These are phyloP conservation scores for Komagataea norvegica DNA, from an alignment of 1,139 yeast species.

Conservation along the genomic window DNA sequence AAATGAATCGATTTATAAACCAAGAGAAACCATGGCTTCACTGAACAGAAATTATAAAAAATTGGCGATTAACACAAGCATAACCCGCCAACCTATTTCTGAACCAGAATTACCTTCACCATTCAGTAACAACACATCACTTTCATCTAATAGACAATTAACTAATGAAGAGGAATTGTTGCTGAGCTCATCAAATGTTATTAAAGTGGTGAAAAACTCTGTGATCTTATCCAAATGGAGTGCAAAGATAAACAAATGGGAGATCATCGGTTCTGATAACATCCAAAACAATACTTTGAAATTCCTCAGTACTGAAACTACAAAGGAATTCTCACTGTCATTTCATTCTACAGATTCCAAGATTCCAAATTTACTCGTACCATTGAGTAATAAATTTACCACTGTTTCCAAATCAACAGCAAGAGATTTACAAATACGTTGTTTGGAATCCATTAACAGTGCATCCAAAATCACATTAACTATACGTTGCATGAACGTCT, in stretches of 20 bases:
- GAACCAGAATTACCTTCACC: constrained; percentile 16
- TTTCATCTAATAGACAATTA: background rate
- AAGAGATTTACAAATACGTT: constrained; percentile 22
- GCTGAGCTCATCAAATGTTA: constrained; percentile 6
- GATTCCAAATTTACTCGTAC: constrained; percentile 1
- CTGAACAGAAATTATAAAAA: constrained; percentile 21
- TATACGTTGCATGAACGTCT: constrained; percentile 19
- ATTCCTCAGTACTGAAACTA: constrained; percentile 10
- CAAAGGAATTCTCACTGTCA: constrained; percentile 5
- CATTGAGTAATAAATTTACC: constrained; percentile 7
- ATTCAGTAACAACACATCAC: constrained; percentile 4
- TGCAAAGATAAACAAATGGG: constrained; percentile 18
- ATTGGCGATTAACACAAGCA: constrained; percentile 14
- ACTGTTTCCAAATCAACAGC: constrained; percentile 16
- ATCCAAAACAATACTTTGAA: constrained; percentile 10
- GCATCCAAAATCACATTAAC: constrained; percentile 17
- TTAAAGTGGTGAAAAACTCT: constrained; percentile 14
- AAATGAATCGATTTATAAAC: background rate
- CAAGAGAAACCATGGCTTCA: constrained; percentile 19
- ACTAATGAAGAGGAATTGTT: constrained; percentile 3
- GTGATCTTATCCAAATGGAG: constrained; percentile 21
- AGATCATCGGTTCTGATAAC: constrained; percentile 13
- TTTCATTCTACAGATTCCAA: constrained; percentile 1
- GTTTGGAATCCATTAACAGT: constrained; percentile 12
- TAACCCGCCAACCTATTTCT: background rate